Percentiles rank a stretch among this genome's conserved stretches.
Conservation (phyloP, 2,329 filamentous ascomycete genomes). For the Aaosphaeria pasadenensis region DNA sequence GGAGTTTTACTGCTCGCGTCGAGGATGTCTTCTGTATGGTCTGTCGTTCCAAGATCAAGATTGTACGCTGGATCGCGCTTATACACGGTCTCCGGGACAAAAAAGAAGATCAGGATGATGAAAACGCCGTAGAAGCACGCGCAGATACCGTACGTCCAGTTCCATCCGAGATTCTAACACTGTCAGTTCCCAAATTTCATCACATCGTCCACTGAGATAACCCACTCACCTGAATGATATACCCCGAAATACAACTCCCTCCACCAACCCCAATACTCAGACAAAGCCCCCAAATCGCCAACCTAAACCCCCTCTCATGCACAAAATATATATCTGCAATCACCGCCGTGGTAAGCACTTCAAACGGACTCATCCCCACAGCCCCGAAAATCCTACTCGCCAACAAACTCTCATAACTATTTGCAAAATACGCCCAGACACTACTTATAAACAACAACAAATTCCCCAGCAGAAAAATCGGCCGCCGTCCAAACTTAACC, state of each 20-base stretch:
- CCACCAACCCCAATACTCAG: conserved; percentile 15
- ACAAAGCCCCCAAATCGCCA: conserved; percentile 56
- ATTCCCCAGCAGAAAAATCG: conserved; percentile 18
- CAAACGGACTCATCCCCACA: conserved; percentile 20
- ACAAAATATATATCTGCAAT: conserved; percentile 89
- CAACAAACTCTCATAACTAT: conserved; percentile 12
- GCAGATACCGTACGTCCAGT: conserved; percentile 58
- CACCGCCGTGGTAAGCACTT: conserved; percentile 50
- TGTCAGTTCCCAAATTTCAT: not conserved
- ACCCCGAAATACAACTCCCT: conserved; percentile 15
- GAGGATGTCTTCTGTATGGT: conserved; percentile 17
- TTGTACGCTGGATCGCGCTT: conserved; percentile 64
- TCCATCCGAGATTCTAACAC: conserved; percentile 59
- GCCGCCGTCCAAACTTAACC: conserved; percentile 16
- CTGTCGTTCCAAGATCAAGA: conserved; percentile 54
- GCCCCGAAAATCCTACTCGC: conserved; percentile 17
- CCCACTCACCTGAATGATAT: conserved; percentile 45
- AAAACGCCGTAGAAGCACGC: conserved; percentile 70
- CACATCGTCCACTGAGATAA: not conserved
- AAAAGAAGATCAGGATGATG: conserved; percentile 76
- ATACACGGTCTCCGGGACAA: conserved; percentile 82
- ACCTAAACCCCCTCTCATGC: conserved; percentile 76
- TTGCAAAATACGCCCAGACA: conserved; percentile 18
- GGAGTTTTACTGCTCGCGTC: conserved; percentile 8
- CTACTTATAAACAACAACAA: conserved; percentile 13